A percentile compares a stretch with the other conserved stretches of the same genome.
phyloP scores from a whole-genome alignment of 2,329 filamentous ascomycete genomes.

The Ophiocordyceps camponoti-saundersi region DNA sequence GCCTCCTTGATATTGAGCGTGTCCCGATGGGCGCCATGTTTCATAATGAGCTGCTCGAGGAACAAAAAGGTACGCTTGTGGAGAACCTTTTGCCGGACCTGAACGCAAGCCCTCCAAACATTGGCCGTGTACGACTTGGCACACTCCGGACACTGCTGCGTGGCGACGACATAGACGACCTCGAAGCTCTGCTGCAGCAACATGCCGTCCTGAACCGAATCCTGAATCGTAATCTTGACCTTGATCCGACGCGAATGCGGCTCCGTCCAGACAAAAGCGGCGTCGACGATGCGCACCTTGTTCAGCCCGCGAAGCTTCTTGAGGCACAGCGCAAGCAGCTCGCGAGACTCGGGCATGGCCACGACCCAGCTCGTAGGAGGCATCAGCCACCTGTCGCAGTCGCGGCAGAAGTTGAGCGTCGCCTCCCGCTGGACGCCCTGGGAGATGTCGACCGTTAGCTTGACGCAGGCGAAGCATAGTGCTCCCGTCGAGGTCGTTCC shows the following conservation, averaged over 20 bases:
- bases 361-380: constrained; percentile 77
- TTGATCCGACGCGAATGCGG: constrained; percentile 85
- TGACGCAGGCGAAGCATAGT: constrained; percentile 91
- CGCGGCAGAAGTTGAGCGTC: constrained; percentile 75
- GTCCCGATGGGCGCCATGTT: constrained; percentile 79
- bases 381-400: constrained; percentile 87
- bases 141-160: constrained; percentile 90
- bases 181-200: constrained; percentile 87
- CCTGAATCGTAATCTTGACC: constrained; percentile 89
- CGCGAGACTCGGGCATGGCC: constrained; percentile 72
- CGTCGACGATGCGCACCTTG: constrained; percentile 89
- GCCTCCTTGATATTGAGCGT: constrained; percentile 98
- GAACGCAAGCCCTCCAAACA: constrained; percentile 83
- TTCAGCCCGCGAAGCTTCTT: constrained; percentile 72
- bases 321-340: constrained; percentile 81
- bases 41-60: constrained; percentile 89
- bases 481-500: constrained; percentile 74
- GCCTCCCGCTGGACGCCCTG: constrained; percentile 82
- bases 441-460: constrained; percentile 85
- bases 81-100: constrained; percentile 90
- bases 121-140: constrained; percentile 93
- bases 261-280: constrained; percentile 95
- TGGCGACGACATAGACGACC: constrained; percentile 78
- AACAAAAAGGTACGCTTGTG: constrained; percentile 65
- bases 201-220: constrained; percentile 43